phyloP scores from a whole-genome alignment of 345 rosid genomes.

The Populus tremula region DNA sequence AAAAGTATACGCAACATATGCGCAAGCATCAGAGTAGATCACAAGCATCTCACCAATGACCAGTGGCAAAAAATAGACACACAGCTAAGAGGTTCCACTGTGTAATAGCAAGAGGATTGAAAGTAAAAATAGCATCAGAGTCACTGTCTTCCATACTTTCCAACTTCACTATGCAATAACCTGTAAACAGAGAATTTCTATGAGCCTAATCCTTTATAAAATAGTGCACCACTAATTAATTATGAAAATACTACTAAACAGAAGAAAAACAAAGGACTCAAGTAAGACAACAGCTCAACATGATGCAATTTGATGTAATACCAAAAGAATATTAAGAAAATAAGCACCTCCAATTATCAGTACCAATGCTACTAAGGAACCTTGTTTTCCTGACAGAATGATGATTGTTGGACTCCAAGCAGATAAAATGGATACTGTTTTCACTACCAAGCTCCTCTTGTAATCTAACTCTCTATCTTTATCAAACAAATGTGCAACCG shows the following conservation, averaged over 20 bases:
- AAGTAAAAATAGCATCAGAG: conserved; percentile 22
- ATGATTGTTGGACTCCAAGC: conserved; percentile 75
- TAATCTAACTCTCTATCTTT: conserved; percentile 23
- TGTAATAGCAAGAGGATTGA: conserved; percentile 57
- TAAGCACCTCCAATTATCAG: conserved; percentile 60
- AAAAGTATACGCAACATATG: background rate
- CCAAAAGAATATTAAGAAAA: conserved; percentile 4
- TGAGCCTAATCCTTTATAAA: conserved; percentile 6
- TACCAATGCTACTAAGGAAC: conserved; percentile 68
- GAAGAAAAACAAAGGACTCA: background rate
- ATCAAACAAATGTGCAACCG: conserved; percentile 27
- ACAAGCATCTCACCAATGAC: conserved; percentile 68
- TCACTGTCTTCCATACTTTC: conserved; percentile 42
- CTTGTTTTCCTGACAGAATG: conserved; percentile 77
- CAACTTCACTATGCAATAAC: conserved; percentile 76
- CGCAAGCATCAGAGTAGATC: background rate
- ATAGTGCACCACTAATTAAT: background rate
- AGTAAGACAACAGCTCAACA: background rate
- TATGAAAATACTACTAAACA: background rate
- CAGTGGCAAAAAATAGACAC: conserved; percentile 81
- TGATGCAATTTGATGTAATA: background rate
- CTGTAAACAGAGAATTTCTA: conserved; percentile 33
- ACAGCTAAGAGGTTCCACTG: conserved; percentile 84
- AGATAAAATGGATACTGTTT: conserved; percentile 55
- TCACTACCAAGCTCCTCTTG: conserved; percentile 32